Evolutionary conservation across 345 rosid species (phyloP).

Genomic region (Brassica rapa): DNA sequence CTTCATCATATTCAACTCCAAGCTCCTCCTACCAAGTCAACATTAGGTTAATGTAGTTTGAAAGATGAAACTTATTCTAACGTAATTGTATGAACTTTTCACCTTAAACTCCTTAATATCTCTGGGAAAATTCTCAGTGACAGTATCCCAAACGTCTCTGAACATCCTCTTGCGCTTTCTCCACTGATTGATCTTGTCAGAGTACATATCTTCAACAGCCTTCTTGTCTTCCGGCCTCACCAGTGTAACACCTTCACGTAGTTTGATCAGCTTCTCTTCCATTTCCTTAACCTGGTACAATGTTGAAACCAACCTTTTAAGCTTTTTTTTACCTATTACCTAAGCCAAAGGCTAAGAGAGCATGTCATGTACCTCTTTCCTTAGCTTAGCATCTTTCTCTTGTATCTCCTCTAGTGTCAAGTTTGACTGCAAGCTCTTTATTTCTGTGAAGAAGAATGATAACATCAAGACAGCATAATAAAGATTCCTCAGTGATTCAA

Average conservation of each 20-base stretch:
- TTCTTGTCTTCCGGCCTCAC: slow-evolving; percentile 84
- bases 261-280: slow-evolving; percentile 70
- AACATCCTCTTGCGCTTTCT: slow-evolving; percentile 92
- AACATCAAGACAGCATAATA: background rate
- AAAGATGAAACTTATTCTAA: slow-evolving; percentile 6
- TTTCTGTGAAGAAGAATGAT: slow-evolving; percentile 50
- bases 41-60: slow-evolving; percentile 3
- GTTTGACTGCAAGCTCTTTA: slow-evolving; percentile 68
- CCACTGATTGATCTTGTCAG: slow-evolving; percentile 75
- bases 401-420: slow-evolving; percentile 74
- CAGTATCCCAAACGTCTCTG: slow-evolving; percentile 87
- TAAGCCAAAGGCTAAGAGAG: background rate
- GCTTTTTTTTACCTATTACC: slow-evolving; percentile 7
- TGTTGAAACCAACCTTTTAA: background rate
- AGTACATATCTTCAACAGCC: slow-evolving; percentile 57
- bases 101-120: slow-evolving; percentile 90
- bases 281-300: slow-evolving; percentile 64
- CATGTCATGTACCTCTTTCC: slow-evolving; percentile 57
- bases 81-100: background rate
- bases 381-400: slow-evolving; percentile 59
- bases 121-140: slow-evolving; percentile 81
- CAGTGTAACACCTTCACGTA: slow-evolving; percentile 70
- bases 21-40: slow-evolving; percentile 77
- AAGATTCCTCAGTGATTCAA: background rate
- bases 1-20: slow-evolving; percentile 92